Evolutionary conservation across 257 asterid genomes (phyloP), one percentile per base, ranked within the genome.

Genomic region (Ehretia macrophylla): DNA sequence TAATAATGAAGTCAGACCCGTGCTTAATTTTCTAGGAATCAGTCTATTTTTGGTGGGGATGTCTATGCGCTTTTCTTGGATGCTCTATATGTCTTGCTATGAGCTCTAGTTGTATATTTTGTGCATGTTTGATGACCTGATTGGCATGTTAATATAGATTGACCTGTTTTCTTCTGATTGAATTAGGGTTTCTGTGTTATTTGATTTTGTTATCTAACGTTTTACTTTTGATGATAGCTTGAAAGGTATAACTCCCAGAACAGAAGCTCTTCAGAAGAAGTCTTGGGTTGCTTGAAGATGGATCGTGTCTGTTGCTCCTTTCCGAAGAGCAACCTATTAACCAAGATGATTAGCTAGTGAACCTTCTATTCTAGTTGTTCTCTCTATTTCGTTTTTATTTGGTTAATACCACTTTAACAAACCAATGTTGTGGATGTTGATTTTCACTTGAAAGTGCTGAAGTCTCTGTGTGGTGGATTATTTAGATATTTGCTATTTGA

Each of bases 391-490:
- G 48, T 48, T 68, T 62, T 67, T 72, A 79, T 66, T 62, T 62
- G 76, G 66, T 62, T 49, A 61, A 60, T 84, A 52, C 68, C 59
- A 65, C 65, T 60, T 67, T 66, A 65, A 66, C 65, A 69, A 55
- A 61, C 77, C 57, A 57, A 61, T 68, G 65, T 68, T 79, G 72
- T 75, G 79, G 80, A 61, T 77, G 79, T 68, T 71, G 70, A 58
- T 60, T 60, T 60, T 64, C 73, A 75, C 76, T 73, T 82, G 60
- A 69, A 64, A 44, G 17, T 75, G 67, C 66, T 78, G 76, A 63
- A 76, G 79, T 82, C 70, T 77, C 73, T 69, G 72, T 58, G 51
- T 55, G 51, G 68, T 69, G 79, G 71, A 75, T 75, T 27, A 72
- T 68, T 68, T 63, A 50, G 74, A 68, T 5, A 61, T 66, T 65